Conservation (phyloP, 805 yeast species). For the Candida sithepensis region DNA sequence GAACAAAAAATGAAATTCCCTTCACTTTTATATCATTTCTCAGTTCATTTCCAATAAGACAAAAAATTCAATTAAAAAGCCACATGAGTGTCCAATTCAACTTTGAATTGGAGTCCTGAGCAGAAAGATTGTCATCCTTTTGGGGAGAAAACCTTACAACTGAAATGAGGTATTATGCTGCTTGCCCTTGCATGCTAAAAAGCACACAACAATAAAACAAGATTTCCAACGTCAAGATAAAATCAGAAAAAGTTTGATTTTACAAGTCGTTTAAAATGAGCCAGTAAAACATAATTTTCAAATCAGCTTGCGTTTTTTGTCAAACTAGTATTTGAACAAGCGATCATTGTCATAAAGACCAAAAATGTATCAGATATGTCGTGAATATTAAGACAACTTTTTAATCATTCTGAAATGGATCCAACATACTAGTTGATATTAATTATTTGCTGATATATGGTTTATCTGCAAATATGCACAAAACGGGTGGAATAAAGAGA, state of each 20-base stretch:
- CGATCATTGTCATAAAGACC: neutral
- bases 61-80: conserved; percentile 34
- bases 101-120: conserved; percentile 39
- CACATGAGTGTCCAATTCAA: conserved; percentile 43
- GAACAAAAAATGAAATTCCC: neutral
- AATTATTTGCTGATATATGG: neutral
- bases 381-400: neutral
- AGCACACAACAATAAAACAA: neutral
- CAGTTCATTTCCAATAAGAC: conserved; percentile 3
- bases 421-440: neutral
- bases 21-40: conserved; percentile 19
- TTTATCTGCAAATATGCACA: neutral
- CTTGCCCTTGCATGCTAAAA: neutral
- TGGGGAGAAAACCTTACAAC: conserved; percentile 5
- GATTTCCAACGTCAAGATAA: conserved; percentile 9
- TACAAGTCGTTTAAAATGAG: conserved; percentile 9
- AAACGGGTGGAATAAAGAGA: neutral
- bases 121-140: conserved; percentile 16
- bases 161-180: conserved; percentile 18
- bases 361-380: neutral
- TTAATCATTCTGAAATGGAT: conserved; percentile 1
- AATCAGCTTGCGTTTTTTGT: conserved; percentile 27
- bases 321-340: conserved; percentile 1
- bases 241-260: conserved; percentile 5
- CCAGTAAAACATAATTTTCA: conserved; percentile 30